phyloP scores from a whole-genome alignment of 2,329 filamentous ascomycete species.

The Claviceps purpurea region DNA sequence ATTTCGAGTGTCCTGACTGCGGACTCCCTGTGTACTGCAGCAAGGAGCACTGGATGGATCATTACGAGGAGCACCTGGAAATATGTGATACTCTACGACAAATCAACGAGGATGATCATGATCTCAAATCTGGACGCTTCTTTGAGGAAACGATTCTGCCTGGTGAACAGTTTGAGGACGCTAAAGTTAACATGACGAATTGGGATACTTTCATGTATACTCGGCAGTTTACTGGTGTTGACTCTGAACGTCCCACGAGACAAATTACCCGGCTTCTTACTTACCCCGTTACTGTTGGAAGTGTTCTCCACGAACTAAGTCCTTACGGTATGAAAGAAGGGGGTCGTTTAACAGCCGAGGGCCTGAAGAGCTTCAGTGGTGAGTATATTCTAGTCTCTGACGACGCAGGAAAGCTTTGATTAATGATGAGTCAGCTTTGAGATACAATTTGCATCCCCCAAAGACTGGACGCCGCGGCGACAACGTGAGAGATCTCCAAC shows the following conservation, averaged over 20 bases:
- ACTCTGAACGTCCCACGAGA: conserved; percentile 78
- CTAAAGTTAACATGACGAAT: conserved; percentile 91
- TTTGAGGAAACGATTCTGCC: conserved; percentile 94
- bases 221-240: conserved; percentile 78
- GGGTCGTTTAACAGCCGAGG: conserved; percentile 70
- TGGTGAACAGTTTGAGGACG: conserved; percentile 78
- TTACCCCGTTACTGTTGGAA: conserved; percentile 84
- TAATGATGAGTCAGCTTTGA: conserved; percentile 46
- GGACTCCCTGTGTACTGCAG: conserved; percentile 89
- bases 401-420: background rate
- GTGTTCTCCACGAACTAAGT: conserved; percentile 84
- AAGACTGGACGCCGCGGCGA: conserved; percentile 55
- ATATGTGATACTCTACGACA: conserved; percentile 84
- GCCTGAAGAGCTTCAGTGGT: conserved; percentile 89
- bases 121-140: conserved; percentile 75
- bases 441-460: conserved; percentile 87
- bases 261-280: conserved; percentile 89
- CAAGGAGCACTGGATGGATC: conserved; percentile 88
- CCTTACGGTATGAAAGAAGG: conserved; percentile 71
- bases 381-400: conserved; percentile 22
- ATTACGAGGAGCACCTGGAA: conserved; percentile 85
- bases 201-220: conserved; percentile 98
- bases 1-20: conserved; percentile 93
- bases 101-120: conserved; percentile 97
- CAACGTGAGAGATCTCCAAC: conserved; percentile 64